These are phyloP conservation scores for Fusarium sp. DNA, from an alignment of 2,329 filamentous ascomycete species.

Conservation along the genomic window DNA sequence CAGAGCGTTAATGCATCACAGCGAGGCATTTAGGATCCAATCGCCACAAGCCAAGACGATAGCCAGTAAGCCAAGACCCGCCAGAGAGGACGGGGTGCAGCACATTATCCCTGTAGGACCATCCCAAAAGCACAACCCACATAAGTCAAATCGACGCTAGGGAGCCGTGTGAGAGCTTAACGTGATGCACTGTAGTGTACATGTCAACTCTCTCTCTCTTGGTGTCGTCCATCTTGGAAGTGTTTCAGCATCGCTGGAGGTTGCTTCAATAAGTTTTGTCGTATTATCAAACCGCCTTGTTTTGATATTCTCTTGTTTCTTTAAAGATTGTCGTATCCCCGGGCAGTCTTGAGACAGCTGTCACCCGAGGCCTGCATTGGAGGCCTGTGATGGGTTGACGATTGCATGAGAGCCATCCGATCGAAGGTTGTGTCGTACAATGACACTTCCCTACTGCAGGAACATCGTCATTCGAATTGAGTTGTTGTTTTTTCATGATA, in stretches of 20 bases:
- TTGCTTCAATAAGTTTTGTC: conserved; percentile 19
- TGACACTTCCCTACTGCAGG: conserved; percentile 10
- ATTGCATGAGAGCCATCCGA: conserved; percentile 3
- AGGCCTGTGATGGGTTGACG: conserved; percentile 10
- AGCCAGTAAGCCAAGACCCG: conserved; percentile 24
- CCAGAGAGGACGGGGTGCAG: conserved; percentile 28
- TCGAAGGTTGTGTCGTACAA: conserved; percentile 15
- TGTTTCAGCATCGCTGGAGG: conserved; percentile 28
- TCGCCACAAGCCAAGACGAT: conserved; percentile 33
- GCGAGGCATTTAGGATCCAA: conserved; percentile 34
- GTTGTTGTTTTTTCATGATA: not conserved
- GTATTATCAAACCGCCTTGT: conserved; percentile 10
- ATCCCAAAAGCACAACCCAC: conserved; percentile 15
- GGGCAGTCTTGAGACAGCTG: conserved; percentile 21
- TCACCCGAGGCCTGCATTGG: conserved; percentile 18
- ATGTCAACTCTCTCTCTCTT: not conserved
- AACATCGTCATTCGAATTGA: conserved; percentile 3
- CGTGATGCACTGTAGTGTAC: conserved; percentile 26
- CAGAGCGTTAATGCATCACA: conserved; percentile 13
- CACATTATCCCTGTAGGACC: conserved; percentile 8
- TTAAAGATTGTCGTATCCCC: not conserved
- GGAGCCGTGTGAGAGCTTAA: conserved; percentile 24
- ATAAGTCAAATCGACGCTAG: conserved; percentile 32
- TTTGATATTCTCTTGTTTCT: conserved; percentile 6
- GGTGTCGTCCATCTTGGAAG: conserved; percentile 1